A percentile compares a stretch with the other conserved stretches of the same genome.
phyloP scores from a whole-genome alignment of 345 rosid species.

The Camelina hispida region DNA sequence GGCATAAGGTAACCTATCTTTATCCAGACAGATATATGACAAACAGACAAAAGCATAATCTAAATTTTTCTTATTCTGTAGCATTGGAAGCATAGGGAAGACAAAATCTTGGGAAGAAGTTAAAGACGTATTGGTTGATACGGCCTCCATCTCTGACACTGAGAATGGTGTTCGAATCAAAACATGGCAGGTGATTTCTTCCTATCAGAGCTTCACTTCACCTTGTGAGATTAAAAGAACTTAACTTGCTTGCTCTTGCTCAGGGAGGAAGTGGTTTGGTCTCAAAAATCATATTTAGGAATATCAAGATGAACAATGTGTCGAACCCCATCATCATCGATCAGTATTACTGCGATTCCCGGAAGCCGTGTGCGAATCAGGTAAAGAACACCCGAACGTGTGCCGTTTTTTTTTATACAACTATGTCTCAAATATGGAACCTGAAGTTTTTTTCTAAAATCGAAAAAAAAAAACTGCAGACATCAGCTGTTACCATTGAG shows the following conservation, averaged over 20 bases:
- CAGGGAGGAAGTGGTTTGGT: slow-evolving; percentile 90
- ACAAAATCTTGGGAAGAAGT: slow-evolving; percentile 62
- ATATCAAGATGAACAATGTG: slow-evolving; percentile 75
- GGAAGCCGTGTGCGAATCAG: slow-evolving; percentile 78
- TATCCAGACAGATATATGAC: neutral
- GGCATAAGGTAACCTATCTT: slow-evolving; percentile 73
- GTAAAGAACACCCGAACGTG: slow-evolving; percentile 42
- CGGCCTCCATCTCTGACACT: slow-evolving; percentile 69
- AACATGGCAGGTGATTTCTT: slow-evolving; percentile 84
- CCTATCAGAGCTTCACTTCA: slow-evolving; percentile 7
- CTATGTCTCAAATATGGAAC: neutral
- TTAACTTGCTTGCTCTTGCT: slow-evolving; percentile 21
- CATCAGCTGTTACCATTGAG: slow-evolving; percentile 68
- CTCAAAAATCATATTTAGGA: slow-evolving; percentile 59
- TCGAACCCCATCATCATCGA: slow-evolving; percentile 84
- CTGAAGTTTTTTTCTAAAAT: slow-evolving; percentile 6
- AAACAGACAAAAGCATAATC: slow-evolving; percentile 7
- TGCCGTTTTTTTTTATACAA: neutral
- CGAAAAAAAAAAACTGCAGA: slow-evolving; percentile 59
- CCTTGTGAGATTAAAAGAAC: slow-evolving; percentile 5
- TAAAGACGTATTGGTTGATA: slow-evolving; percentile 58
- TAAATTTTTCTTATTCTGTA: slow-evolving; percentile 29
- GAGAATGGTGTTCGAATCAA: slow-evolving; percentile 87
- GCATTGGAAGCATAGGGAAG: slow-evolving; percentile 95
- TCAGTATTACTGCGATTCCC: slow-evolving; percentile 87